Base-by-base conservation (phyloP, 129 eudicot species). In the Artemisia annua region DNA sequence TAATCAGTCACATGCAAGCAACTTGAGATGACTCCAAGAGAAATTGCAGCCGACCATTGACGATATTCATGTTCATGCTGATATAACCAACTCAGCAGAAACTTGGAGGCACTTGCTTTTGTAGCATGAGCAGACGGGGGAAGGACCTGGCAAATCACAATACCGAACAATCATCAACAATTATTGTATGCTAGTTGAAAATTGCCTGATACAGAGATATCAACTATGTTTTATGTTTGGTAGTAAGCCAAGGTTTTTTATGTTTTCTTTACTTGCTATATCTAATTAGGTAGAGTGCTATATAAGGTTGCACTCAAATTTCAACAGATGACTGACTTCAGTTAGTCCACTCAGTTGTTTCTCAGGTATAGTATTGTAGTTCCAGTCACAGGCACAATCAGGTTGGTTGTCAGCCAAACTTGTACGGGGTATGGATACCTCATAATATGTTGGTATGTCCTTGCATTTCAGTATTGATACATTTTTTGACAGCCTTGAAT, bases 1-100 rank as follows among this genome's bases (percentile, higher is more conserved):
- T 82, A 87, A 75, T 95, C 99, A 53, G 97, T 90, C 77, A 82
- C 77, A 72, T 95, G 99, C 74, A 95, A 80, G 83, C 86, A 80
- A 86, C 90, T 90, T 81, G 97, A 84, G 78, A 95, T 82, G 75
- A 85, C 71, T 56, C 99, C 99, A 80, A 95, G 86, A 85, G 99
- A 83, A 70, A 95, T 86, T 68, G 97, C 99, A 67, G 99, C 97
- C 52, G 99, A 86, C 99, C 97, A 90, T 67, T 95, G 99, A 78
- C 91, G 96, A 70, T 88, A 75, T 80, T 95, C 99, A 78, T 95
- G 99, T 75, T 90, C 99, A 78, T 86, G 83, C 84, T 90, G 97
- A 64, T 75, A 83, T 75, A 95, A 74, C 97, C 97, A 95, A 64
- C 66, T 80, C 64, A 88, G 72, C 67, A 95, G 78, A 79, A 88